phyloP scores from a whole-genome alignment of 441 rosid genomes.

The Euphorbia celastroides region DNA sequence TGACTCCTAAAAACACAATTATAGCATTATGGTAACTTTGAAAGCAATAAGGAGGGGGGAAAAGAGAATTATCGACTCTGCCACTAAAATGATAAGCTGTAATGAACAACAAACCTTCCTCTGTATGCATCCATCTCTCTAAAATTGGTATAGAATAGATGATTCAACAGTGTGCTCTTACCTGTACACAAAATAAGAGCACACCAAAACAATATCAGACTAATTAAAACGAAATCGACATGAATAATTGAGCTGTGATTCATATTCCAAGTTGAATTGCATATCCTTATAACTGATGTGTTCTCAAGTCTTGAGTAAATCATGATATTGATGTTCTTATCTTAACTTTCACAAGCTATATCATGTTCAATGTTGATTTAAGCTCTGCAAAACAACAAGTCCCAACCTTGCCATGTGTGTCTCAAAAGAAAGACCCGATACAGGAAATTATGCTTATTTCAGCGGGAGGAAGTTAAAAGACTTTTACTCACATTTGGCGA shows the following conservation, averaged over 20 bases:
- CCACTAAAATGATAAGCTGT: constrained; percentile 13
- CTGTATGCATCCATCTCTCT: constrained; percentile 66
- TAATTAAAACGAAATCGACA: neutral
- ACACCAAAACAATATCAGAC: neutral
- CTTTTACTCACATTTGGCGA: neutral
- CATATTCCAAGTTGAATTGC: neutral
- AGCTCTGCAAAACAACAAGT: neutral
- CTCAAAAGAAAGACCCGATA: neutral
- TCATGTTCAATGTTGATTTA: neutral
- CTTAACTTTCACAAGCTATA: neutral
- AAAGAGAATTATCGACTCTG: constrained; percentile 1
- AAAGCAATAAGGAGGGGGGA: neutral
- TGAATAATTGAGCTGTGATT: neutral
- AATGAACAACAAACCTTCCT: constrained; percentile 24
- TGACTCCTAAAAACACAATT: constrained; percentile 55
- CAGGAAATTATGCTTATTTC: too few species aligned
- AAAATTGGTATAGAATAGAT: constrained; percentile 70
- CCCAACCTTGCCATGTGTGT: neutral
- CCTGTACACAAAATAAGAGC: constrained; percentile 32
- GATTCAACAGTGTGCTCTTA: constrained; percentile 82
- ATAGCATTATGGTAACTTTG: neutral
- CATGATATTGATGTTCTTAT: neutral
- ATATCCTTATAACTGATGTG: neutral
- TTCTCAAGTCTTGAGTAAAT: neutral
- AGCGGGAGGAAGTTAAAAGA: neutral